A percentile compares a stretch with the other conserved stretches of the same genome.
phyloP scores from a whole-genome alignment of 805 yeast species.

The Candida maltosa region DNA sequence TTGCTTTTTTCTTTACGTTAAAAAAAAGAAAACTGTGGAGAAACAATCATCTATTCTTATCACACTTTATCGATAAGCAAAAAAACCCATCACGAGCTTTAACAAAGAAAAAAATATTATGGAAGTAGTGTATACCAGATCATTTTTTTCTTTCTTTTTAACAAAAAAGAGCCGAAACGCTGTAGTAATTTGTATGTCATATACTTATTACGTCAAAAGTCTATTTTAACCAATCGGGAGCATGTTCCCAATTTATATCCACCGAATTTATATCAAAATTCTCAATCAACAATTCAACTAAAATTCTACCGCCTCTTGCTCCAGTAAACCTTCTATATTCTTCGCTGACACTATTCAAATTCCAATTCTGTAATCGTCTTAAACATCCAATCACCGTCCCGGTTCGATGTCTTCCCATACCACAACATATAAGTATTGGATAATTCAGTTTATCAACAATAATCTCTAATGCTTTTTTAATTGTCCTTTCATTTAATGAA shows the following conservation, averaged over 20 bases:
- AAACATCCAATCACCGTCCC: conserved; percentile 96
- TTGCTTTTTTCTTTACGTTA: too few relatives aligned
- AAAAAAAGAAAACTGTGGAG: too few relatives aligned
- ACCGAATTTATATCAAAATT: conserved; percentile 38
- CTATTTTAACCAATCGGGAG: conserved; percentile 20
- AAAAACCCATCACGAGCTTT: too few relatives aligned
- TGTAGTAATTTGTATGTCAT: too few relatives aligned
- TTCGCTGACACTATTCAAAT: conserved; percentile 83
- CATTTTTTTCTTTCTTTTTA: too few relatives aligned
- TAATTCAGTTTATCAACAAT: conserved; percentile 71
- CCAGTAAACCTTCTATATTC: conserved; percentile 95
- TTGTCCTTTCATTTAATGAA: conserved; percentile 79
- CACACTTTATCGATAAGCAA: too few relatives aligned
- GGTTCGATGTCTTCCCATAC: conserved; percentile 97
- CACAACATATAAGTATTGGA: conserved; percentile 90
- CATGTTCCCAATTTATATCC: conserved; percentile 26
- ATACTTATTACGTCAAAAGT: too few relatives aligned
- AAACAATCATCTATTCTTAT: too few relatives aligned
- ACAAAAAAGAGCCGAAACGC: too few relatives aligned
- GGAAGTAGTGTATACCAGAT: too few relatives aligned
- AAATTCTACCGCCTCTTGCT: conserved; percentile 83
- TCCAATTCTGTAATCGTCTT: conserved; percentile 95
- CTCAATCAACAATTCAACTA: conserved; percentile 88
- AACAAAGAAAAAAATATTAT: too few relatives aligned
- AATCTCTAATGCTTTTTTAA: conserved; percentile 72